phyloP scores from a whole-genome alignment of 805 yeast species.

The Debaryomyces maramus region DNA sequence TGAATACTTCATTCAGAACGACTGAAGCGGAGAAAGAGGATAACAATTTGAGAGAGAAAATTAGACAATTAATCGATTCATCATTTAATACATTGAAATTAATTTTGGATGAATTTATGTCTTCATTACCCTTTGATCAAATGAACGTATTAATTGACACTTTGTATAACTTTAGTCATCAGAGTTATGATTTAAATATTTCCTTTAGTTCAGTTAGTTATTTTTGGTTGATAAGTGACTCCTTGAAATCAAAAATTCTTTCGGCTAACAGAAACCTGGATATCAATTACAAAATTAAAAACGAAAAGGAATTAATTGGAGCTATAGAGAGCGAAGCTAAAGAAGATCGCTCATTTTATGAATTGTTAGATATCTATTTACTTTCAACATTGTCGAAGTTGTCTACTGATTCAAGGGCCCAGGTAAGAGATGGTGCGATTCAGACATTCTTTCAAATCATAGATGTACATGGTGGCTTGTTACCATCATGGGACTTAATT shows the following conservation, averaged over 20 bases:
- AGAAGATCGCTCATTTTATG: conserved; percentile 11
- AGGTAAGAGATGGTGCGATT: conserved; percentile 85
- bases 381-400: conserved; percentile 61
- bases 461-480: conserved; percentile 61
- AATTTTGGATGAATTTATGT: conserved; percentile 81
- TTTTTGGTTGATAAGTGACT: conserved; percentile 90
- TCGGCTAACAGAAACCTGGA: conserved; percentile 2
- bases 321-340: conserved; percentile 8
- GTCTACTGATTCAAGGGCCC: conserved; percentile 64
- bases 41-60: conserved; percentile 45
- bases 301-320: conserved; percentile 7
- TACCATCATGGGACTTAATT: conserved; percentile 67
- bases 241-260: conserved; percentile 31
- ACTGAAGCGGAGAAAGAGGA: conserved; percentile 21
- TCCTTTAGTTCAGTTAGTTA: conserved; percentile 90
- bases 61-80: conserved; percentile 54
- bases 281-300: not conserved
- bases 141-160: conserved; percentile 69
- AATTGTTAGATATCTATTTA: conserved; percentile 42
- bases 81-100: conserved; percentile 83
- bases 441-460: conserved; percentile 85
- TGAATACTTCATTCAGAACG: conserved; percentile 55
- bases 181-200: conserved; percentile 73
- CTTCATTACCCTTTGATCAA: conserved; percentile 65
- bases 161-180: conserved; percentile 68